Evolutionary conservation across 2,329 filamentous ascomycete species (phyloP).

Genomic region (Pleurostoma richardsiae): DNA sequence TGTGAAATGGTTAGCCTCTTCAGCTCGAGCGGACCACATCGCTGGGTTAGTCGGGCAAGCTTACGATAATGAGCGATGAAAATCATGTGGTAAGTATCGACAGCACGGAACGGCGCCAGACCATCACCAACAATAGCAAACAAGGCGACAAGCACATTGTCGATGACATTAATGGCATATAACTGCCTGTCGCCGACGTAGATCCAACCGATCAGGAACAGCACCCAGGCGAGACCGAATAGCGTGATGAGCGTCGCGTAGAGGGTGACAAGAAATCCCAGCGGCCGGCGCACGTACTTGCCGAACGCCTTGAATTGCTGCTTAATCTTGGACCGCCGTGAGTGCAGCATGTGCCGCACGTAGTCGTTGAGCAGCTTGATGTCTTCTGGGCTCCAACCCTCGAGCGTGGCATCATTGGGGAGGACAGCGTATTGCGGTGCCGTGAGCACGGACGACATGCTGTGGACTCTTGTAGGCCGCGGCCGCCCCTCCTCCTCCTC

Average conservation of each 20-base stretch:
- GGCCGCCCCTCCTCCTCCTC: slow-evolving; percentile 14
- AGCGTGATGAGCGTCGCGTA: slow-evolving; percentile 80
- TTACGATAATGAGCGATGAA: slow-evolving; percentile 68
- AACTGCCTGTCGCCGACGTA: slow-evolving; percentile 69
- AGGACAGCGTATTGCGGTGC: slow-evolving; percentile 74
- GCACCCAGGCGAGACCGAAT: slow-evolving; percentile 82
- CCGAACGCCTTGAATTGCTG: slow-evolving; percentile 74
- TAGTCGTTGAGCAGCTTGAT: slow-evolving; percentile 77
- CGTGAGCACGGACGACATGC: slow-evolving; percentile 63
- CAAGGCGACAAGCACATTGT: slow-evolving; percentile 65
- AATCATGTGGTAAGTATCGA: slow-evolving; percentile 86
- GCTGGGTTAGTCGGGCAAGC: background rate
- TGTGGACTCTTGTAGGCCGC: slow-evolving; percentile 26
- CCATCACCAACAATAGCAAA: slow-evolving; percentile 69
- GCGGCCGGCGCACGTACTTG: slow-evolving; percentile 69
- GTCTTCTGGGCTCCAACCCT: slow-evolving; percentile 71
- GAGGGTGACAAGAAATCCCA: slow-evolving; percentile 78
- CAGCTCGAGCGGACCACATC: too few species aligned
- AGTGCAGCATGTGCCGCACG: slow-evolving; percentile 84
- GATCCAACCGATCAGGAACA: slow-evolving; percentile 90
- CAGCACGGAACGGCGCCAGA: slow-evolving; percentile 66
- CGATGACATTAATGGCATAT: slow-evolving; percentile 66
- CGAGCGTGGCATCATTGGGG: slow-evolving; percentile 66
- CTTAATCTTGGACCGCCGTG: slow-evolving; percentile 73
- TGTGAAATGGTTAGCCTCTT: slow-evolving; percentile 8